Evolutionary conservation across 1,284 basidiomycete species (phyloP).

Genomic region (Hortiboletus rubellus): DNA sequence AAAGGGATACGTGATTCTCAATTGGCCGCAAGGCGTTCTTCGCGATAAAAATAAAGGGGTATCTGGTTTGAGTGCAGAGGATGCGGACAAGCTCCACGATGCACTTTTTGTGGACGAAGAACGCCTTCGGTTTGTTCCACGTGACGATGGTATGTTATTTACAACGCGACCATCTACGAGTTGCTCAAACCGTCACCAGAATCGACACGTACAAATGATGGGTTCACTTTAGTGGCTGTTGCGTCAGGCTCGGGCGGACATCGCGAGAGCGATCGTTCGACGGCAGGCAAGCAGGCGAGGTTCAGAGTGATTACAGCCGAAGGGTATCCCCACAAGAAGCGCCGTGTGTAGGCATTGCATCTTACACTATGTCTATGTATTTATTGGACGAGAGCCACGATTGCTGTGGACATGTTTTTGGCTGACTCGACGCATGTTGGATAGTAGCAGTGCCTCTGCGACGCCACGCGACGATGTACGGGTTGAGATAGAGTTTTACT

Average conservation of each 20-base stretch:
- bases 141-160: neutral
- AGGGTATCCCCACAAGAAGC: neutral
- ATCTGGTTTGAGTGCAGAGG: slow-evolving; percentile 3
- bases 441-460: no score
- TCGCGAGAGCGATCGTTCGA: no score
- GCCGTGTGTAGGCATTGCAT: no score
- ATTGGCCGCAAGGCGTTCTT: slow-evolving; percentile 13
- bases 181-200: no score
- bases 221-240: neutral
- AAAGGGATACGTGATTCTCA: neutral
- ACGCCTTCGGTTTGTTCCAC: slow-evolving; percentile 3
- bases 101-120: slow-evolving; percentile 3
- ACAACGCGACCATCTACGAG: no score
- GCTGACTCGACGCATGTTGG: no score
- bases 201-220: neutral
- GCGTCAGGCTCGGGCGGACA: neutral
- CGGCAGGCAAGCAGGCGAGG: neutral
- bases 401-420: no score
- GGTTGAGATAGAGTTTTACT: no score
- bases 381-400: no score
- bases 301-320: neutral
- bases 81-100: slow-evolving; percentile 6
- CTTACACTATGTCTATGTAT: no score
- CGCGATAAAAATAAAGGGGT: slow-evolving; percentile 12
- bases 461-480: no score